Conservation (phyloP, 2,329 filamentous ascomycete genomes). For the Ceratocystis ficicola region DNA sequence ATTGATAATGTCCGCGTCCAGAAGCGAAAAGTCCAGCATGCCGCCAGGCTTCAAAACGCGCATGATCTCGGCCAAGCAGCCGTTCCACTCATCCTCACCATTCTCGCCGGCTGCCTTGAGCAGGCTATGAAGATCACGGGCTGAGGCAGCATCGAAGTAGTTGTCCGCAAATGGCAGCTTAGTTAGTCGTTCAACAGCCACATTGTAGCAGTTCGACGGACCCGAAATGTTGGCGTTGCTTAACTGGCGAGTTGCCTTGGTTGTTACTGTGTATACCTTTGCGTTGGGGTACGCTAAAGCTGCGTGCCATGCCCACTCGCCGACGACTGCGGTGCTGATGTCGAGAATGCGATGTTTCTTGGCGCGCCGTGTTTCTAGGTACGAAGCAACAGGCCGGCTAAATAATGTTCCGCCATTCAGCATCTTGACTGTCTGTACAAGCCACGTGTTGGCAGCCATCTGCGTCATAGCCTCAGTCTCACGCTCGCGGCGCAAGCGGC, state of each 20-base stretch:
- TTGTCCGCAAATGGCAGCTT: conserved; percentile 72
- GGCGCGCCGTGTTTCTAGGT: conserved; percentile 31
- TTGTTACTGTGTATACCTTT: conserved; percentile 78
- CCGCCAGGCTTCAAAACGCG: conserved; percentile 88
- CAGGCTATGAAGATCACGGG: conserved; percentile 71
- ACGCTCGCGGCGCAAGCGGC: conserved; percentile 55
- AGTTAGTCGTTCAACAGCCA: conserved; percentile 64
- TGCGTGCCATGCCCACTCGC: conserved; percentile 93
- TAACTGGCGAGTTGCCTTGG: conserved; percentile 55
- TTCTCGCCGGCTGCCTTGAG: conserved; percentile 61
- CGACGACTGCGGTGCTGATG: conserved; percentile 69
- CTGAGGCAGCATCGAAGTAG: conserved; percentile 85
- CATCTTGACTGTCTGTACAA: conserved; percentile 47
- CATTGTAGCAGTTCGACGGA: conserved; percentile 74
- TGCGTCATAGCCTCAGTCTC: conserved; percentile 71
- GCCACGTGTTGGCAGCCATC: conserved; percentile 49
- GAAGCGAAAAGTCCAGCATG: conserved; percentile 77
- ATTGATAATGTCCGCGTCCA: conserved; percentile 84
- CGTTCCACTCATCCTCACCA: conserved; percentile 73
- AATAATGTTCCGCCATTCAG: conserved; percentile 55
- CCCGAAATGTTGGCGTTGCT: conserved; percentile 67
- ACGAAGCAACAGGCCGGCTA: conserved; percentile 50
- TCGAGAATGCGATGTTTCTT: conserved; percentile 61
- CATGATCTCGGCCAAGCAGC: conserved; percentile 72
- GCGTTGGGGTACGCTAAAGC: conserved; percentile 74